Evolutionary conservation across 2,329 filamentous ascomycete genomes (phyloP).

Genomic region (Alternaria hordeiaustralica): DNA sequence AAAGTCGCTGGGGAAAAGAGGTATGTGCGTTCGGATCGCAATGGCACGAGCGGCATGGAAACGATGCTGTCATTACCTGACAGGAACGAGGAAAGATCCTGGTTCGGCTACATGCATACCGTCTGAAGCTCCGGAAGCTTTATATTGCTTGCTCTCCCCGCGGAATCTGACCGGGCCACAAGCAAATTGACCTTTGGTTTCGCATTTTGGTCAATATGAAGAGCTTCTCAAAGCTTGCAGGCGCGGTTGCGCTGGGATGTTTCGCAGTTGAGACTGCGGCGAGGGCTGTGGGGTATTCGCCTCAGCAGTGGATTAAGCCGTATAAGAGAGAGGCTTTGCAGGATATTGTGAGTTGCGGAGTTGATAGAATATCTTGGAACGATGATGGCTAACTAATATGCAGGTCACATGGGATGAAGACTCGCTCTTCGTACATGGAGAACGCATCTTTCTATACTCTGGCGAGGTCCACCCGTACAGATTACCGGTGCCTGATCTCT

Average conservation of each 20-base stretch:
- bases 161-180: neutral
- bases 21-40: constrained; percentile 8
- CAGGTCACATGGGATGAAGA: constrained; percentile 74
- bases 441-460: constrained; percentile 74
- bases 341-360: constrained; percentile 57
- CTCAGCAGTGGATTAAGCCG: constrained; percentile 57
- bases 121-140: neutral
- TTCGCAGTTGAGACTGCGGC: constrained; percentile 56
- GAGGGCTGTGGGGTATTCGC: constrained; percentile 57
- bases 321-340: constrained; percentile 61
- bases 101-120: neutral
- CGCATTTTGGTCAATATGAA: constrained; percentile 24
- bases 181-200: neutral
- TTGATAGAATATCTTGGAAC: neutral
- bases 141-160: neutral
- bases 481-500: constrained; percentile 66
- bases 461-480: constrained; percentile 77
- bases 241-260: constrained; percentile 41
- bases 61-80: constrained; percentile 14
- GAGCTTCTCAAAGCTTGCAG: constrained; percentile 20
- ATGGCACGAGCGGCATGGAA: constrained; percentile 12
- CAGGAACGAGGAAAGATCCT: constrained; percentile 10
- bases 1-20: neutral
- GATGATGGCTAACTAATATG: neutral
- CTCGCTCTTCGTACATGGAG: constrained; percentile 72